Base-by-base conservation (phyloP, 768 basidiomycete genomes). In the Pisolithus sp. region DNA sequence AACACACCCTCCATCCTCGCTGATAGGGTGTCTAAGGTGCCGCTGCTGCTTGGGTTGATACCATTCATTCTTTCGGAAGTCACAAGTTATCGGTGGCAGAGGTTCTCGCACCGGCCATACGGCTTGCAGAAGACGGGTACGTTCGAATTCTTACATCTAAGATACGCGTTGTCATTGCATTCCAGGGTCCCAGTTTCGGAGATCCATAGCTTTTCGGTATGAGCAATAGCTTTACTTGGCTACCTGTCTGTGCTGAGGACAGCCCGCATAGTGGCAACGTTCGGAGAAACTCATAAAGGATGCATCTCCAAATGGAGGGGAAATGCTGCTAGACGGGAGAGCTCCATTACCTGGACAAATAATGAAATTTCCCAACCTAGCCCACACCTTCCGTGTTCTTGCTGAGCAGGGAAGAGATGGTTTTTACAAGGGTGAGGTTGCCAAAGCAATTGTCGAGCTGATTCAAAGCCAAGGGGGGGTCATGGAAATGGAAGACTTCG, bases 1-100 rank as follows among this genome's bases (percentile, higher is more conserved):
- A 30, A 34, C 34, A 5, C 53, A 21, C 48, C 9, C 31, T 59
- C 51, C 9, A 24, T 8, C 31, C 18, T 55, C 37, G 36, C 15
- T 52, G 52, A 36, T 42, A 13, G 24, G 30, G 68, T 62, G 71
- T 24, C 34, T 28, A 62, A 80, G 93, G 95, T 47, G 87, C 89
- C n/a, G 90, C 94, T 3, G 89, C 93, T 31, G 93, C 93, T 15
- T 98, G 95, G 94, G 74, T 89, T 17, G 96, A 97, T 66, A 89
- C 93, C 0, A 76, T 97, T 31, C 80, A 89, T 53, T 72, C 73
- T 37, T 82, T 96, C 49, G 95, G 95, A 17, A 89, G 83, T 55
- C 86, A 90, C 9, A 65, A 53, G 53, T 51, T 87, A 4, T 72
- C 70, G 1, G 57, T 85, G 43, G 79, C 78, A 3, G 89, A 97